Percentiles rank a stretch among this genome's conserved stretches.
phyloP scores from a whole-genome alignment of 495 filamentous ascomycete species.

The Daldinia bambusicola region DNA sequence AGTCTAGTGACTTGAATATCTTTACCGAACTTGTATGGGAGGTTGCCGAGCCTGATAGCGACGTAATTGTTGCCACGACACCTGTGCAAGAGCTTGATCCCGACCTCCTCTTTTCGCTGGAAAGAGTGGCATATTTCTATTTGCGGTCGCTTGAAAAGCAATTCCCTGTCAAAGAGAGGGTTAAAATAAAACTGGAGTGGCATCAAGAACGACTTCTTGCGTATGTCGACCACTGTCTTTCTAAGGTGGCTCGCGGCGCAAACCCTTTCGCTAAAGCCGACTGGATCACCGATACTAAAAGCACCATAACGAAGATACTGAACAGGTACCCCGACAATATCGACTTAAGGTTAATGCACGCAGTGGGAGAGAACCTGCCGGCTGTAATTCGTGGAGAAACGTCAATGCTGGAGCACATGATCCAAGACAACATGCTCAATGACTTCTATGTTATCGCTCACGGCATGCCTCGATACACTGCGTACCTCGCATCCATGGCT shows the following conservation, averaged over 20 bases:
- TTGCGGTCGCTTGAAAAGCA: not conserved
- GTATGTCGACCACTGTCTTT: not conserved
- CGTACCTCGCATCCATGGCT: conserved; percentile 47
- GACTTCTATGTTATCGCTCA: conserved; percentile 46
- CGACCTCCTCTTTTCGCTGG: not conserved
- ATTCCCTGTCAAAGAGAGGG: not conserved
- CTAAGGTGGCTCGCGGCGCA: not conserved
- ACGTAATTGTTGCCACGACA: conserved; percentile 37
- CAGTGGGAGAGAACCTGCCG: conserved; percentile 44
- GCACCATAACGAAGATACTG: not conserved
- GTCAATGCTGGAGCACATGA: conserved; percentile 56
- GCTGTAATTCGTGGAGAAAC: conserved; percentile 51
- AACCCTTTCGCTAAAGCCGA: not conserved
- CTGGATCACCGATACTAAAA: not conserved
- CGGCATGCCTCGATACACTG: conserved; percentile 33
- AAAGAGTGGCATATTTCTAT: not conserved
- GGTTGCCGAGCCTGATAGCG: not conserved
- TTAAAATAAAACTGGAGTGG: not conserved
- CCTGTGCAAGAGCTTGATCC: conserved; percentile 30
- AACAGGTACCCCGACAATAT: not conserved
- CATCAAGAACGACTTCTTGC: not conserved
- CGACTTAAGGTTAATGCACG: not conserved
- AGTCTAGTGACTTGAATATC: not conserved
- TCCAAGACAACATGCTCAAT: conserved; percentile 44
- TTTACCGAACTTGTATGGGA: not conserved